phyloP scores from a whole-genome alignment of 495 filamentous ascomycete genomes.

The Lepidopterella palustris region DNA sequence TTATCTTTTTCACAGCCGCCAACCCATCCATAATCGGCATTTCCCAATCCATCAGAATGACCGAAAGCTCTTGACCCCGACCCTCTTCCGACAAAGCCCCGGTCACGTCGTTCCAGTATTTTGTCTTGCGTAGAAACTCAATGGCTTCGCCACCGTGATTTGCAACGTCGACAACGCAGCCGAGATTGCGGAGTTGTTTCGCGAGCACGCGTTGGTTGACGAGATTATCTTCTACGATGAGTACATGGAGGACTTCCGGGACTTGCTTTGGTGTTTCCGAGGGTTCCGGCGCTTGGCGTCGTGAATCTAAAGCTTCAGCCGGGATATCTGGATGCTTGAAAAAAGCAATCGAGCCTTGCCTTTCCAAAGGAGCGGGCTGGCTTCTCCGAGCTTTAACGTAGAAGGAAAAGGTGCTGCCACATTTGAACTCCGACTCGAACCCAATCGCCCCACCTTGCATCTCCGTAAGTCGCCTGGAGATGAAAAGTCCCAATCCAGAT shows the following conservation, averaged over 20 bases:
- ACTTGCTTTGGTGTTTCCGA: neutral
- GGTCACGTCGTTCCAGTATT: constrained; percentile 9
- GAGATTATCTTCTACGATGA: constrained; percentile 35
- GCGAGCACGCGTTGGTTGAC: constrained; percentile 35
- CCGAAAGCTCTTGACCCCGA: neutral
- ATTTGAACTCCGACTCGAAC: constrained; percentile 27
- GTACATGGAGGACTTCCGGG: constrained; percentile 12
- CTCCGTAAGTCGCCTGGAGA: constrained; percentile 32
- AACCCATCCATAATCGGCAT: constrained; percentile 38
- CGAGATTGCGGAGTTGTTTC: constrained; percentile 27
- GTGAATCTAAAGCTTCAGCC: neutral
- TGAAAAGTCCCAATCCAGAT: constrained; percentile 35
- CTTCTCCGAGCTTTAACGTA: constrained; percentile 28
- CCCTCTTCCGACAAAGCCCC: neutral
- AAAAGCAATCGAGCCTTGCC: neutral
- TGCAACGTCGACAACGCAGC: constrained; percentile 30
- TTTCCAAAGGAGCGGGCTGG: neutral
- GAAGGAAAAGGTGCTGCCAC: constrained; percentile 34
- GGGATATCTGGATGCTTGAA: constrained; percentile 3
- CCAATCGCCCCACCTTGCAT: constrained; percentile 36
- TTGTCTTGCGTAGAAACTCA: constrained; percentile 18
- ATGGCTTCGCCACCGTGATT: constrained; percentile 35
- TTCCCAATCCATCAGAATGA: constrained; percentile 37
- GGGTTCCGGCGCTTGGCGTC: too few relatives aligned
- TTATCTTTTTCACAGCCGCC: constrained; percentile 22